Percentiles rank a stretch among this genome's conserved stretches.
phyloP scores from a whole-genome alignment of 805 yeast genomes.

The Monosporozyma unispora region DNA sequence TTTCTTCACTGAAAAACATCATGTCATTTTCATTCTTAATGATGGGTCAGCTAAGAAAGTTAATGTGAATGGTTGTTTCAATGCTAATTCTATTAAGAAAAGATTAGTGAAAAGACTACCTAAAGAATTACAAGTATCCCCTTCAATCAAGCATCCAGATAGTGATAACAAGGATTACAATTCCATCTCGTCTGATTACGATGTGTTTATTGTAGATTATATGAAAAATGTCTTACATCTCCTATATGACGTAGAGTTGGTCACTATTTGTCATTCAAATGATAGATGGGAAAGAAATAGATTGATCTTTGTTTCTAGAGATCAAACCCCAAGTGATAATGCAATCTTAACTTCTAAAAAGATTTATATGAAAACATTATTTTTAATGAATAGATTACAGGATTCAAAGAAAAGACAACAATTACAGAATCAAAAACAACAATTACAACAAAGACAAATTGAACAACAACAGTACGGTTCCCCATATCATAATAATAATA shows the following conservation, averaged over 20 bases:
- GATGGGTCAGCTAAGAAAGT: slow-evolving; percentile 65
- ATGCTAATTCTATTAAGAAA: slow-evolving; percentile 67
- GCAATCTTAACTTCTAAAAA: slow-evolving; percentile 51
- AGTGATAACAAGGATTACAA: background rate
- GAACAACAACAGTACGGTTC: background rate
- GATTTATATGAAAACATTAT: slow-evolving; percentile 26
- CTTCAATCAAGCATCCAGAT: slow-evolving; percentile 7
- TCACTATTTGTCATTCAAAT: slow-evolving; percentile 70
- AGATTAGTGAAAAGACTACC: slow-evolving; percentile 51
- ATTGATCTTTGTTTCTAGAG: slow-evolving; percentile 53
- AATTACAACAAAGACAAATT: background rate
- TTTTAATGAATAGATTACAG: background rate
- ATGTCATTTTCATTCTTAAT: slow-evolving; percentile 60
- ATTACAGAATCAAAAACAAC: background rate
- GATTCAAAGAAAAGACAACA: background rate
- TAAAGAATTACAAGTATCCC: slow-evolving; percentile 16
- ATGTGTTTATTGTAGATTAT: slow-evolving; percentile 48
- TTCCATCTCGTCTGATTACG: slow-evolving; percentile 32
- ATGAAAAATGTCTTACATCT: slow-evolving; percentile 34
- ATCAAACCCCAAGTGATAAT: slow-evolving; percentile 52
- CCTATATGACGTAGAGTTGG: slow-evolving; percentile 69
- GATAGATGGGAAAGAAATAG: slow-evolving; percentile 64
- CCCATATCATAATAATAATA: background rate
- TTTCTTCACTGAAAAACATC: slow-evolving; percentile 31
- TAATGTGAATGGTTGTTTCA: slow-evolving; percentile 69